Conservation (phyloP, 2,329 filamentous ascomycete genomes). For the Fusarium oxysporum region DNA sequence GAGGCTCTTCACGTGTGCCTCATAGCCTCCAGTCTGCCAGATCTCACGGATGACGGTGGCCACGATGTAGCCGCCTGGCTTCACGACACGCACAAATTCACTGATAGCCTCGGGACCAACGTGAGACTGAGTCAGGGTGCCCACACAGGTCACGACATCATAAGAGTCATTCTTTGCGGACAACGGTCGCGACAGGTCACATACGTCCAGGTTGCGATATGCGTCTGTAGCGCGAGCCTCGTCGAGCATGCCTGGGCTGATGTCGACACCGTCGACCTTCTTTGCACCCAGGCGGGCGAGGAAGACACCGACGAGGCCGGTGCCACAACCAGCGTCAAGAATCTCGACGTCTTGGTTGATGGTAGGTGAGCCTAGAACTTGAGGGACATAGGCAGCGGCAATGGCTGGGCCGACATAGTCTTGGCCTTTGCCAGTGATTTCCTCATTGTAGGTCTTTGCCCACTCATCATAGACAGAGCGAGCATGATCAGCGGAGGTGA, state of each 20-base stretch:
- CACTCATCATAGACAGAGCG: conserved; percentile 52
- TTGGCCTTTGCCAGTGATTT: conserved; percentile 51
- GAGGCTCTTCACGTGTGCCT: conserved; percentile 53
- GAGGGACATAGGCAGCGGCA: conserved; percentile 51
- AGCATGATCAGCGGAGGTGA: conserved; percentile 42
- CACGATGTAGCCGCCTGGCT: conserved; percentile 60
- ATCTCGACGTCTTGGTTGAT: conserved; percentile 49
- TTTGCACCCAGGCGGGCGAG: conserved; percentile 57
- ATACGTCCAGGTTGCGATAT: conserved; percentile 58
- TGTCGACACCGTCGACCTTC: conserved; percentile 64
- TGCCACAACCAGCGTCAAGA: conserved; percentile 68
- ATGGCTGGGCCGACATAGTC: conserved; percentile 57
- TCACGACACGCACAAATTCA: conserved; percentile 63
- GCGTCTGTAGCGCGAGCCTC: conserved; percentile 61
- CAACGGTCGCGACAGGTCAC: conserved; percentile 60
- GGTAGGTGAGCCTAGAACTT: conserved; percentile 43
- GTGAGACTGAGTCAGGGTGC: conserved; percentile 67
- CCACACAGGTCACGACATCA: conserved; percentile 64
- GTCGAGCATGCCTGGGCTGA: conserved; percentile 64
- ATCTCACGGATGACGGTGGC: conserved; percentile 63
- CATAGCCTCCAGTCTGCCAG: conserved; percentile 61
- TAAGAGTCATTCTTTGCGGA: conserved; percentile 55
- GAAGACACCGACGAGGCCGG: conserved; percentile 63
- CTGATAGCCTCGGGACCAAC: conserved; percentile 62
- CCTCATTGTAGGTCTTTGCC: conserved; percentile 52